Conservation (phyloP, 495 filamentous ascomycete genomes). For the Penicillium paradoxum region DNA sequence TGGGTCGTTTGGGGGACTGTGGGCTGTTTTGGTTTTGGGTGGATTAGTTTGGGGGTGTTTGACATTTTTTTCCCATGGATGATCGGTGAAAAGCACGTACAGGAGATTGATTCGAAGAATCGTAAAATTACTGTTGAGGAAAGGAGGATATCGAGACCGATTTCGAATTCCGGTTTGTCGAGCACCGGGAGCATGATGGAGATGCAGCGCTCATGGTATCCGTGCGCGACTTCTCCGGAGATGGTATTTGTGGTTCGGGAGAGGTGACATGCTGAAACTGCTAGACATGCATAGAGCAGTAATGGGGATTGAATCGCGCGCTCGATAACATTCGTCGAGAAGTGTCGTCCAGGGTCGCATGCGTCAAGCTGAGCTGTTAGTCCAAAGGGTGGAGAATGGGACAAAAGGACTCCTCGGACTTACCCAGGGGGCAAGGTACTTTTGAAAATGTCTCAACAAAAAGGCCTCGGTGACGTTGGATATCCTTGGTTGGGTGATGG, state of each 20-base stretch:
- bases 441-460: conserved; percentile 38
- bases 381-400: not conserved
- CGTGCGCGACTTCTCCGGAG: conserved; percentile 32
- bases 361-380: conserved; percentile 30
- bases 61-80: not conserved
- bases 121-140: conserved; percentile 40
- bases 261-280: conserved; percentile 39
- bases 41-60: not conserved
- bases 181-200: conserved; percentile 37
- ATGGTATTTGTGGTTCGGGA: conserved; percentile 33
- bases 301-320: conserved; percentile 33
- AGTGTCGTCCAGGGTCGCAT: conserved; percentile 35
- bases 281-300: conserved; percentile 37
- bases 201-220: conserved; percentile 41
- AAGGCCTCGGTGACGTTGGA: conserved; percentile 37
- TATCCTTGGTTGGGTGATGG: conserved; percentile 24
- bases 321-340: conserved; percentile 32
- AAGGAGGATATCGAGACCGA: conserved; percentile 39
- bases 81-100: conserved; percentile 17
- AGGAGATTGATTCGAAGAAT: conserved; percentile 42
- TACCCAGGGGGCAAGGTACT: conserved; percentile 37
- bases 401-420: not conserved
- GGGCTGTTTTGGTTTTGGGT: conserved; percentile 14
- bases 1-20: conserved; percentile 33
- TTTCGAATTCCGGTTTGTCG: conserved; percentile 32